Base-by-base conservation (phyloP, 129 eudicot species). In the Silybum marianum region DNA sequence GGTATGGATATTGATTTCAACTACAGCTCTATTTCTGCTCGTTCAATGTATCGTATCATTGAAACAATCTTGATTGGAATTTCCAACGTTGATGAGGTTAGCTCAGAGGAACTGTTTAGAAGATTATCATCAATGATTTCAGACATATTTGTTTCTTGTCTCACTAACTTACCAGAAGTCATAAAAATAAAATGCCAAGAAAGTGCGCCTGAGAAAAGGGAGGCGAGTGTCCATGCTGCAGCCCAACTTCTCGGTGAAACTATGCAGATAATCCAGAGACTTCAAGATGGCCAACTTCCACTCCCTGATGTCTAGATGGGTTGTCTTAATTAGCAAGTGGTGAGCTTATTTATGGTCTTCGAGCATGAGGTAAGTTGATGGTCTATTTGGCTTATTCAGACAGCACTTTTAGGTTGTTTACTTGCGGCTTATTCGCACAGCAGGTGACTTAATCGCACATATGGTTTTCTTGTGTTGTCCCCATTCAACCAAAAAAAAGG, bases 11-110 rank as follows among this genome's bases (percentile, higher is more conserved):
- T 51, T 16, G 63, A 16, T 51, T 51, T 19, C 21, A 14, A 16
- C 21, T 5, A 7, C 4, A 78, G 51, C 22, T 83, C 74, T 11
- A 72, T 77, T 12, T 77, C 86, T 18, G 86, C 83, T 1, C 78
- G 72, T 77, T 77, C 88, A 34, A 86, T 86, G 88, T 81, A 86
- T 54, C 67, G 83, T 78, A 54, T 86, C 22, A 36, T 22, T 24
- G 77, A 34, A 39, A 86, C 73, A 3, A 11, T 86, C 0, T 39
- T 86, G 46, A 18, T 71, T 6, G 36, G 36, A 32, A 32, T 23
- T 71, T 6, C 24, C 1, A 63, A 62, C 14, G 5, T 18, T 16
- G 12, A 30, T 14, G 9, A n/a, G 7, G 34, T 63, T 22, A 48
- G 54, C 18, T 76, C n/a, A 51, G 21, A 51, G 4, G 7, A 51